Base-by-base conservation (phyloP, 768 basidiomycete genomes). In the Austroboletus eburneus region DNA sequence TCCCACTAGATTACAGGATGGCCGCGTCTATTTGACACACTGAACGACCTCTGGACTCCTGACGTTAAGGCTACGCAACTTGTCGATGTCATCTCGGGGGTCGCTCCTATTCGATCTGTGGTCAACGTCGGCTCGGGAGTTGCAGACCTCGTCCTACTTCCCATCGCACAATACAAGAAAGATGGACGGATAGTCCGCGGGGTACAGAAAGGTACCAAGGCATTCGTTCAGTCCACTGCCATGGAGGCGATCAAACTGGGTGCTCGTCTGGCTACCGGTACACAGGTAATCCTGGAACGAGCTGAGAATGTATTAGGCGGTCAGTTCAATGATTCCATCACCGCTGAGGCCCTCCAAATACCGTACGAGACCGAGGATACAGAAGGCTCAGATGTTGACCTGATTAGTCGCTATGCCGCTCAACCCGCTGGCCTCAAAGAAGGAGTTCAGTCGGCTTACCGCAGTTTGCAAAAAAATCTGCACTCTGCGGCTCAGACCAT, bases 21-120 rank as follows among this genome's bases (percentile, higher is more conserved):
- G 90, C 73, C 87, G 9, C 80, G 83, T 37, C 72, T 98, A 25
- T 92, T 91, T 52, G 88, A 93, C 54, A 78, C 89, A 36, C 71
- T 99, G n/a, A 96, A 98, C 56, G 95, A 98, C 59, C 72, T 98
- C 21, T 99, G 96, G 96, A 97, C 96, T 1, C 96, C 96, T 4
- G 96, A 99, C 65, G 96, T 99, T 43, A 98, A 97, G 65, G 93
- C 96, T 12, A 97, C 96, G 9, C 96, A 99, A 62, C 79, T 99
- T 10, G 91, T 91, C 14, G 95, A 98, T 53, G 90, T 99, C 41
- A 89, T 99, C 43, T 94, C 94, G 20, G 96, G 96, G 6, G 92
- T 98, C 3, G 80, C 93, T 10, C 96, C 96, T 2, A 94, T 99
- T 51, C 87, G 94, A 16, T 97, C 94, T 0, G 78, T 97, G 51